Conservation (phyloP, 345 rosid species). For the Streptanthus diversifolius region DNA sequence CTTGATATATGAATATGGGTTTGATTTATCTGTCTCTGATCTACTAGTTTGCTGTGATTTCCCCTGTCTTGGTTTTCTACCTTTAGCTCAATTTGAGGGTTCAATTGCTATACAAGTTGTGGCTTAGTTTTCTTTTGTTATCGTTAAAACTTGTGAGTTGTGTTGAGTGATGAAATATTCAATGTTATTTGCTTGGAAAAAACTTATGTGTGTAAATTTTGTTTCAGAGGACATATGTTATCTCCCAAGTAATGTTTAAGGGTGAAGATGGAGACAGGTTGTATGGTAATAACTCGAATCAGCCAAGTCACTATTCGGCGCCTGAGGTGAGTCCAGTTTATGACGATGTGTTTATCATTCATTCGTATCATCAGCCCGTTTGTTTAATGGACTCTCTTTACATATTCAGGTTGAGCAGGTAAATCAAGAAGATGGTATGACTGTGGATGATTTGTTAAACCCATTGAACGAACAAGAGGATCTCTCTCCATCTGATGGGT, state of each 20-base stretch:
- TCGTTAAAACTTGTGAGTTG: neutral
- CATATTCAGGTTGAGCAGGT: conserved; percentile 4
- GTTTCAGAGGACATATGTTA: conserved; percentile 17
- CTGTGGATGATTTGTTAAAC: neutral
- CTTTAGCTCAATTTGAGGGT: neutral
- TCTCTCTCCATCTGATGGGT: neutral
- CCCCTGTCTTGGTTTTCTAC: neutral
- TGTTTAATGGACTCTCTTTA: neutral
- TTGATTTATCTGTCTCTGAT: neutral
- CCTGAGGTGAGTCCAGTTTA: conserved; percentile 7
- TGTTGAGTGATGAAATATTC: too few species aligned
- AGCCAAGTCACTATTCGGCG: neutral
- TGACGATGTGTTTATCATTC: neutral
- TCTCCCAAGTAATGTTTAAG: conserved; percentile 23
- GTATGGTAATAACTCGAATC: neutral
- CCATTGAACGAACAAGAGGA: neutral
- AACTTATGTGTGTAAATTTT: conserved; percentile 7
- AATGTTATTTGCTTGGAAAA: too few species aligned
- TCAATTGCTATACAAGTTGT: neutral
- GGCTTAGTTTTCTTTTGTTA: neutral
- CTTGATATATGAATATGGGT: neutral
- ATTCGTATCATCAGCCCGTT: neutral
- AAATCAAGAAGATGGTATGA: neutral
- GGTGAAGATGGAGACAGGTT: neutral
- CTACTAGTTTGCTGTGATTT: neutral